Evolutionary conservation across 768 basidiomycete species (phyloP), one percentile per base, ranked within the genome.

Genomic region (Naematelia aurantialba): DNA sequence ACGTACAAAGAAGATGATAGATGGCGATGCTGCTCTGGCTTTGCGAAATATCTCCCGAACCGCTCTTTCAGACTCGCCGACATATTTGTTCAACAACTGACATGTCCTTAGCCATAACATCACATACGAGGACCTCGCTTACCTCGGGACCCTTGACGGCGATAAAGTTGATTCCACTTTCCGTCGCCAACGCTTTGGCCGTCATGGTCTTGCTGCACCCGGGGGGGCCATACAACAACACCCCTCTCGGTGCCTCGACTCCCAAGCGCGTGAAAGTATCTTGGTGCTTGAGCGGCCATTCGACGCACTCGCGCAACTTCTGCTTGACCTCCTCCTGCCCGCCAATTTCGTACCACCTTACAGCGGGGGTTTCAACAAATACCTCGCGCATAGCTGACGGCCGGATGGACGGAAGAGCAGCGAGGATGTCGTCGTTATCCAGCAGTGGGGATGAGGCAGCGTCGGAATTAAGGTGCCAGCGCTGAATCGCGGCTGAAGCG

Each of bases 91-190:
- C 53, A 98, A 75, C 0, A 99, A 83, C 92, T 98, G 69, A n/a
- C 5, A 17, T 12, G 11, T 58, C 21, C 44, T 49, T 58, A 22
- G 58, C 52, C 51, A 4, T 14, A 10, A 19, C 0, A 19, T 4
- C 21, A 26, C 17, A 13, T 19, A 45, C 30, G 21, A 12, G 19
- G 24, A 8, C 54, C 10, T 19, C 12, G 49, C 83, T 65, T 65
- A 89, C 94, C 84, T 99, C 96, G 0, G 96, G 92, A 0, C 96
- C 96, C 77, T 96, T 96, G 29, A 99, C 90, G 22, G 94, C 91
- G 44, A 99, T 83, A 75, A 97, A 97, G 75, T 97, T 97, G 58
- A 97, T 84, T 2, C 91, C 92, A 66, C 89, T 89, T 77, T 96
- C 93, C 26, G 85, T 89, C 14, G 93, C 93, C 73, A 91, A 86